Percentiles rank a stretch among this genome's conserved stretches.
Conservation (phyloP, 2,329 filamentous ascomycete species). For the Aspergillus hortae region DNA sequence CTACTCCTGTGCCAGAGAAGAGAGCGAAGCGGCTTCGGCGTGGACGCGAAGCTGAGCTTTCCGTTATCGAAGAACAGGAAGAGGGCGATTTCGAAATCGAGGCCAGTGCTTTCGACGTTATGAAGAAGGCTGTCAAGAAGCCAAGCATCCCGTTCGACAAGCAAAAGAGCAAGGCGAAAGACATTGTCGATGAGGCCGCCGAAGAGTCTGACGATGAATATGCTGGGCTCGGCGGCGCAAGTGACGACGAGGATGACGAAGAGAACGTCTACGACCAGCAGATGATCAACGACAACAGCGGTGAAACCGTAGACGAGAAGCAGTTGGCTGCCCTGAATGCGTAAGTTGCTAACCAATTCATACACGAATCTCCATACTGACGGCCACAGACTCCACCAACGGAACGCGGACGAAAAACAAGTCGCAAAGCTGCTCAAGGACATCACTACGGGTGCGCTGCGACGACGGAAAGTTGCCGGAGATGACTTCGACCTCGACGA, state of each 20-base stretch:
- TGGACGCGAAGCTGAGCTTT: conserved; percentile 41
- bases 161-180: conserved; percentile 81
- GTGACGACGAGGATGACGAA: conserved; percentile 77
- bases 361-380: conserved; percentile 13
- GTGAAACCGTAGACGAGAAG: conserved; percentile 73
- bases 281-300: conserved; percentile 84
- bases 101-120: conserved; percentile 62
- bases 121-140: conserved; percentile 64
- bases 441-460: conserved; percentile 81
- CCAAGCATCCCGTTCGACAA: conserved; percentile 66
- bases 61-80: conserved; percentile 44
- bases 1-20: conserved; percentile 64
- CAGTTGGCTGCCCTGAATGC: conserved; percentile 83
- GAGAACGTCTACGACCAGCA: conserved; percentile 74
- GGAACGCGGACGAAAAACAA: conserved; percentile 76
- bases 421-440: conserved; percentile 91
- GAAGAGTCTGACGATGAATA: conserved; percentile 99
- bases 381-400: conserved; percentile 66
- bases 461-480: conserved; percentile 69
- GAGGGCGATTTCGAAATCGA: conserved; percentile 36
- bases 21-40: conserved; percentile 55
- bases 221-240: conserved; percentile 83
- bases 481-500: conserved; percentile 83
- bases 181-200: conserved; percentile 87
- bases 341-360: conserved; percentile 54